Conservation (phyloP, 768 basidiomycete genomes). For the Steccherinum ochraceum region DNA sequence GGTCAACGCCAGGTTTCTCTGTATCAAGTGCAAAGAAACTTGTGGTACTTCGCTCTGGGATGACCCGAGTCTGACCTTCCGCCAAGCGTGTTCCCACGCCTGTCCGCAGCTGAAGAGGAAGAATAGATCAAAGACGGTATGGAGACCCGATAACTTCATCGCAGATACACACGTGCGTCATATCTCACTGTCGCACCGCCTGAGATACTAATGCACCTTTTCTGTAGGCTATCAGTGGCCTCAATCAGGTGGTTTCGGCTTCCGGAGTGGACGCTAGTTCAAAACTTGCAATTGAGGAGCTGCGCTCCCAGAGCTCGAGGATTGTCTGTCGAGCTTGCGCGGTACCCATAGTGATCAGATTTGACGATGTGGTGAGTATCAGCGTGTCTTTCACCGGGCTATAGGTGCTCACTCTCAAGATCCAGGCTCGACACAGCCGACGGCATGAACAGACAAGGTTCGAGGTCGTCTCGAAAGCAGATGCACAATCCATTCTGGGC, state of each 20-base stretch:
- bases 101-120: constrained; percentile 33
- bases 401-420: too few species aligned
- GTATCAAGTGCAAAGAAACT: constrained; percentile 41
- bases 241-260: constrained; percentile 30
- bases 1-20: constrained; percentile 53
- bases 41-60: constrained; percentile 21
- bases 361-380: constrained; percentile 35
- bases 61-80: constrained; percentile 48
- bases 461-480: neutral
- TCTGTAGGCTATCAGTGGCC: constrained; percentile 40
- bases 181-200: constrained; percentile 1
- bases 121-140: constrained; percentile 26
- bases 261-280: neutral
- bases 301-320: neutral
- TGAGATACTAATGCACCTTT: neutral
- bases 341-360: constrained; percentile 41
- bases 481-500: neutral
- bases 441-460: neutral
- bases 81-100: constrained; percentile 51
- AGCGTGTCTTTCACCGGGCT: too few species aligned
- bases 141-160: constrained; percentile 48
- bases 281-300: neutral
- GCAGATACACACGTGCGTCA: constrained; percentile 58
- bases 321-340: constrained; percentile 47
- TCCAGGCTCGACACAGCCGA: neutral